These are phyloP conservation scores for Ceratobasidium sp. DNA, from an alignment of 1,284 basidiomycete species.

Conservation along the genomic window DNA sequence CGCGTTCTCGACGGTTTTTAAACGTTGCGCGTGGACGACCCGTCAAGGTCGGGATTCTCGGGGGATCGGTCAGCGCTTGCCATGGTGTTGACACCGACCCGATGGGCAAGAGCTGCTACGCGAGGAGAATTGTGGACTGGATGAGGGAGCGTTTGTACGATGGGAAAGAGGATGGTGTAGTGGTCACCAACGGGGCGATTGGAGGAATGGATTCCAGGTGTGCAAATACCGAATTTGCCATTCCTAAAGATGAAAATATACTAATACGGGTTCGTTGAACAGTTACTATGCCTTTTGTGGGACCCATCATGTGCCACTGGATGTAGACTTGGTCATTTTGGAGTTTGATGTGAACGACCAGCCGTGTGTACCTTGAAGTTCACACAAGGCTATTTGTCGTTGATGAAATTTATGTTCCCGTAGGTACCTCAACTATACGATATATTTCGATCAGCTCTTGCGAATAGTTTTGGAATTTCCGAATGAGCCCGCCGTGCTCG, in stretches of 20 bases:
- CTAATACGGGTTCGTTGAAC: not conserved
- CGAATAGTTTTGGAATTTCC: slow-evolving; percentile 44
- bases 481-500: slow-evolving; percentile 44
- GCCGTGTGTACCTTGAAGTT: slow-evolving; percentile 21
- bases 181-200: slow-evolving; percentile 44
- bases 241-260: not conserved
- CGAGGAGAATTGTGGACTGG: slow-evolving; percentile 45
- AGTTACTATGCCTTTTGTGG: slow-evolving; percentile 48
- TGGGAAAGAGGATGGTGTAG: slow-evolving; percentile 38
- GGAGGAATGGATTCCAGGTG: slow-evolving; percentile 47
- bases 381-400: too few species aligned
- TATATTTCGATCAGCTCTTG: slow-evolving; percentile 46
- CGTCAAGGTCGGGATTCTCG: slow-evolving; percentile 46
- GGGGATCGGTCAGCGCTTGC: slow-evolving; percentile 46
- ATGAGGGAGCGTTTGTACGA: slow-evolving; percentile 41
- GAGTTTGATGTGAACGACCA: slow-evolving; percentile 48
- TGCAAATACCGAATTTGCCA: not conserved
- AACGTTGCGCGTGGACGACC: slow-evolving; percentile 22
- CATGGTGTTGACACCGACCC: slow-evolving; percentile 45
- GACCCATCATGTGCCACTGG: slow-evolving; percentile 43
- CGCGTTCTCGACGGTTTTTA: slow-evolving; percentile 42
- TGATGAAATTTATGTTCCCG: not conserved
- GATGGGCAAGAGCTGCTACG: slow-evolving; percentile 45
- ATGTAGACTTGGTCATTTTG: slow-evolving; percentile 46
- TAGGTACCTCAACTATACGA: slow-evolving; percentile 44